Evolutionary conservation across 1,139 yeast species (phyloP).

Genomic region (Pichia sp.): DNA sequence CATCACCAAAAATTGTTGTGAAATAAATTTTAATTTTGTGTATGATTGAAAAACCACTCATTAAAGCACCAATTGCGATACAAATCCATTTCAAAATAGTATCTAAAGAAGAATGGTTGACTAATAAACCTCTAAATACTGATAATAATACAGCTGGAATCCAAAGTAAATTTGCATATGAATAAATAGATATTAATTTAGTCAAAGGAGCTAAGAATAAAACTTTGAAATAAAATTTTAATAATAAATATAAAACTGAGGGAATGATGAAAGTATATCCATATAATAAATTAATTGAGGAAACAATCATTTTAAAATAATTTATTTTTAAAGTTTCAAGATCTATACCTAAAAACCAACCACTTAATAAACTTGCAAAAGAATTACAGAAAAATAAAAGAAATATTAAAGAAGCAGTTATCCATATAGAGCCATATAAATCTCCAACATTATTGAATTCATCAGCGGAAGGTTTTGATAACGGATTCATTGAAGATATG

Average conservation of each 20-base stretch:
- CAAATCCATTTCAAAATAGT: constrained; percentile 42
- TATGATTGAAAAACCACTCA: constrained; percentile 45
- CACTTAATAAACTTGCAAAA: constrained; percentile 46
- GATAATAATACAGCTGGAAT: constrained; percentile 64
- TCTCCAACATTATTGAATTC: constrained; percentile 47
- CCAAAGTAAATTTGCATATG: constrained; percentile 77
- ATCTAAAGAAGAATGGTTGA: constrained; percentile 31
- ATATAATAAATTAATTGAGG: constrained; percentile 61
- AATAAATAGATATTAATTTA: constrained; percentile 55
- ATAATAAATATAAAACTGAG: constrained; percentile 40
- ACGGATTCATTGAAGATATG: constrained; percentile 41
- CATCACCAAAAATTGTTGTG: constrained; percentile 32
- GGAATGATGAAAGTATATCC: constrained; percentile 71
- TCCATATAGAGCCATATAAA: constrained; percentile 80
- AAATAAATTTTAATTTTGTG: constrained; percentile 41
- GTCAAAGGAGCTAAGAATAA: constrained; percentile 34
- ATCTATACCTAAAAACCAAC: constrained; percentile 29
- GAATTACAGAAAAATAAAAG: constrained; percentile 71
- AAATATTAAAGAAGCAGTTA: constrained; percentile 70
- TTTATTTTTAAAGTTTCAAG: constrained; percentile 20
- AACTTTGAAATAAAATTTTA: constrained; percentile 43
- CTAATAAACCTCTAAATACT: constrained; percentile 41
- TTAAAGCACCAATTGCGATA: constrained; percentile 39
- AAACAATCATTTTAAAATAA: constrained; percentile 53
- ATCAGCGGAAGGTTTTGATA: constrained; percentile 30